phyloP scores from a whole-genome alignment of 1,284 basidiomycete genomes.

The Schizopora paradoxa region DNA sequence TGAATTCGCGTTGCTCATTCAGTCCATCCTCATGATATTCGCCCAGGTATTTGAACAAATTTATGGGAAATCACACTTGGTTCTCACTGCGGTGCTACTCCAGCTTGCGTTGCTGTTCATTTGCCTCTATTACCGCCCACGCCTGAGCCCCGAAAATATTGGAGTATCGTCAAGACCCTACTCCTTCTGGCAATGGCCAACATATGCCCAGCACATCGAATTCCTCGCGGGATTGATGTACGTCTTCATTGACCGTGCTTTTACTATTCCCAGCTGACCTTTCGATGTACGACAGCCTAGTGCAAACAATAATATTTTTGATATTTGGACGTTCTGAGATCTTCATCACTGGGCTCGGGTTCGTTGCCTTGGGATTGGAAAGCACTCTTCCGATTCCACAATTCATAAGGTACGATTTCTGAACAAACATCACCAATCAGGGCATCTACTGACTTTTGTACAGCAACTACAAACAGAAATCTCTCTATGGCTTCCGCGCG shows the following conservation, averaged over 20 bases:
- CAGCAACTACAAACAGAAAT: constrained; percentile 72
- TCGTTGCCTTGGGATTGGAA: constrained; percentile 73
- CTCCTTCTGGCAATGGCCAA: constrained; percentile 83
- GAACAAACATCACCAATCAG: background rate
- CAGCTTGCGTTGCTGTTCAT: constrained; percentile 74
- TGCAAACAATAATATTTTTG: constrained; percentile 65
- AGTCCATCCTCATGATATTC: constrained; percentile 77
- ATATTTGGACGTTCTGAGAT: constrained; percentile 62
- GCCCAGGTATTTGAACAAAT: constrained; percentile 62
- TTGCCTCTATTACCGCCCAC: constrained; percentile 65
- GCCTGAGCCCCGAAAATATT: constrained; percentile 50
- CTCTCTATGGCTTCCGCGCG: constrained; percentile 77
- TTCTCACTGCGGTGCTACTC: constrained; percentile 6
- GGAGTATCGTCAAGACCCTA: constrained; percentile 61
- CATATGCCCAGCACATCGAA: constrained; percentile 74
- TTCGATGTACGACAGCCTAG: constrained; percentile 41
- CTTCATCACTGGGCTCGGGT: constrained; percentile 70
- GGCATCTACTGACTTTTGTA: no score
- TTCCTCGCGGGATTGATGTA: constrained; percentile 79
- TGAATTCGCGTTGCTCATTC: constrained; percentile 69
- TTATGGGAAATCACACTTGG: background rate
- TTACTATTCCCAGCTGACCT: constrained; percentile 16
- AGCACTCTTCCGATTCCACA: constrained; percentile 81
- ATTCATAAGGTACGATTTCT: constrained; percentile 52
- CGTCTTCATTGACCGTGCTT: constrained; percentile 22